A percentile compares a stretch with the other conserved stretches of the same genome.
phyloP scores from a whole-genome alignment of 345 rosid genomes.

The Boechera divaricarpa region DNA sequence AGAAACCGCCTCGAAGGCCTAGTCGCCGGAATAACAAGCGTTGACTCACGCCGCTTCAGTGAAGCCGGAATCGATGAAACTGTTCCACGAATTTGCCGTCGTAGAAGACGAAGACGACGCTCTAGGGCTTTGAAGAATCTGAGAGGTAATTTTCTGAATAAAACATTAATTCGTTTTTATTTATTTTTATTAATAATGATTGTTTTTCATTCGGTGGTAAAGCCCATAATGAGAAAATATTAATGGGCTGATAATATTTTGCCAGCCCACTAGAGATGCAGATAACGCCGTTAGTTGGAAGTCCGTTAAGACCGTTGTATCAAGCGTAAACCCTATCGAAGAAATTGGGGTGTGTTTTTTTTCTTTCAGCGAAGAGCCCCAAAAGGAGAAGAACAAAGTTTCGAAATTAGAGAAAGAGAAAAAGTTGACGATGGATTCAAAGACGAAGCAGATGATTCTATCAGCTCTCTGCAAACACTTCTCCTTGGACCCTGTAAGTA shows the following conservation, averaged over 20 bases:
- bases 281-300: conserved; percentile 41
- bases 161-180: neutral
- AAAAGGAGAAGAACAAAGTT: neutral
- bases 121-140: conserved; percentile 30
- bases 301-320: conserved; percentile 35
- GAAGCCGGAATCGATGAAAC: neutral
- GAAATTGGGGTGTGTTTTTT: conserved; percentile 5
- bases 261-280: neutral
- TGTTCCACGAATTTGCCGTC: conserved; percentile 11
- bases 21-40: neutral
- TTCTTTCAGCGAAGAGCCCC: conserved; percentile 1
- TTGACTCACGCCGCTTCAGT: neutral
- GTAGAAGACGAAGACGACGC: conserved; percentile 19
- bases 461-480: conserved; percentile 67
- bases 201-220: neutral
- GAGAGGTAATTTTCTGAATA: neutral
- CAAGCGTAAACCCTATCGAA: conserved; percentile 40
- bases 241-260: neutral
- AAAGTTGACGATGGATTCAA: conserved; percentile 32
- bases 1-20: neutral
- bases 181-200: neutral
- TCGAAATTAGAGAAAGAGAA: conserved; percentile 12
- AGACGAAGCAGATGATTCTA: conserved; percentile 54
- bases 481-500: conserved; percentile 61
- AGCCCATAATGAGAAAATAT: conserved; percentile 13